A percentile compares a stretch with the other conserved stretches of the same genome.
Evolutionary conservation across 1,139 yeast genomes (phyloP).

Genomic region (Sugiyamaella japonica): DNA sequence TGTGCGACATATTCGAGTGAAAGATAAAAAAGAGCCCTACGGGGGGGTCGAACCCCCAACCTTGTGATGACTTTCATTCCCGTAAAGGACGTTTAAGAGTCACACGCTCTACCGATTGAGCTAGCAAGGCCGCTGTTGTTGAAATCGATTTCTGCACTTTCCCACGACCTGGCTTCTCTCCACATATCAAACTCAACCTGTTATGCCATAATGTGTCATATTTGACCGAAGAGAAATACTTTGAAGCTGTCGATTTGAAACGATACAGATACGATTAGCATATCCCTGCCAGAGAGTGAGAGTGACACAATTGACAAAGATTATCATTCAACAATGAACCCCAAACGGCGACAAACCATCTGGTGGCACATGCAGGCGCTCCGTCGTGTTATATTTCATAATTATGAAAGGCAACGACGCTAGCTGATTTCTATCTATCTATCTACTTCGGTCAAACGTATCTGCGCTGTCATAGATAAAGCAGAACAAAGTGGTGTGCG

Average conservation of each 20-base stretch:
- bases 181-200: background rate
- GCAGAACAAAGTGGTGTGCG: no score
- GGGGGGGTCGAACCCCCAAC: constrained; percentile 26
- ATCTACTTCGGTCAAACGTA: no score
- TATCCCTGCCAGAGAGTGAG: background rate
- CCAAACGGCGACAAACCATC: background rate
- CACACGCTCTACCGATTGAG: constrained; percentile 26
- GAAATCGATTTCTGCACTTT: background rate
- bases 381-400: background rate
- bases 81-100: constrained; percentile 16
- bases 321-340: background rate
- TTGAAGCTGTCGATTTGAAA: no score
- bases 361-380: background rate
- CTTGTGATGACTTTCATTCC: constrained; percentile 23
- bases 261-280: background rate
- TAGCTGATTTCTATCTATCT: no score
- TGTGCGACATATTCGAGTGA: no score
- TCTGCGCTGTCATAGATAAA: no score
- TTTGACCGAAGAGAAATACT: no score
- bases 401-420: background rate
- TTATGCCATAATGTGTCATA: background rate
- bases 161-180: background rate
- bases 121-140: constrained; percentile 20
- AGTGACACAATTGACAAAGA: no score
- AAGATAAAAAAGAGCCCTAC: constrained; percentile 21